Base-by-base conservation (phyloP, 164 flowering plant genomes). In the Vitis rupestris region DNA sequence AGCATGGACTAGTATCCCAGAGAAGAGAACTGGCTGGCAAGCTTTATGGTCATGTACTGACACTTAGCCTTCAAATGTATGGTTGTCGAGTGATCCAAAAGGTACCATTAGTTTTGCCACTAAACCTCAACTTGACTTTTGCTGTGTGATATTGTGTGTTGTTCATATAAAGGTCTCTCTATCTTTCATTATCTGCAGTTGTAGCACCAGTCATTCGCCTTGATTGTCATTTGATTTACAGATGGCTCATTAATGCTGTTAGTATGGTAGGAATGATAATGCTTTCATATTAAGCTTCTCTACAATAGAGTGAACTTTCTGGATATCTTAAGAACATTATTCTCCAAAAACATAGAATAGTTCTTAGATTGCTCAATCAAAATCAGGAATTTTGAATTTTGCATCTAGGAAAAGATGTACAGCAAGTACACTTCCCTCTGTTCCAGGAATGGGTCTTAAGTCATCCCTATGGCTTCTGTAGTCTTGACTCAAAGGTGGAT, bases 11-110 rank as follows among this genome's bases (percentile, higher is more conserved):
- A 78, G 70, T 80, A 49, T 54, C 85, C 48, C 97, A 92, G 70
- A 83, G 87, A 68, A 88, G 95, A 69, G 91, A 93, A 77, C 71
- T 93, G 72, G 98, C 93, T 30, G 75, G 74, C 73, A 84, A 88
- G 76, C 90, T 92, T 27, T 71, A 74, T 63, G 88, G 92, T 50
- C 86, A 90, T 77, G 93, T 90, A 14, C 70, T 90, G 74, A 75
- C 93, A 2, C 92, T 90, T 44, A 92, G 97, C 76, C 92, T 90
- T 74, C 93, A 90, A 74, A 90, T 92, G 95, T 90, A 92, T 85
- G 97, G 95, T 53, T 92, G 97, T 62, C 88, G 95, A 44, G 95
- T 90, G 50, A 88, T 92, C 66, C 95, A 92, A 78, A 92, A 92
- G 97, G 97, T 92, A 81, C 9, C 11, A 63, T 9, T 47, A 47